phyloP scores from a whole-genome alignment of 805 yeast genomes.

The Pichia heedii region DNA sequence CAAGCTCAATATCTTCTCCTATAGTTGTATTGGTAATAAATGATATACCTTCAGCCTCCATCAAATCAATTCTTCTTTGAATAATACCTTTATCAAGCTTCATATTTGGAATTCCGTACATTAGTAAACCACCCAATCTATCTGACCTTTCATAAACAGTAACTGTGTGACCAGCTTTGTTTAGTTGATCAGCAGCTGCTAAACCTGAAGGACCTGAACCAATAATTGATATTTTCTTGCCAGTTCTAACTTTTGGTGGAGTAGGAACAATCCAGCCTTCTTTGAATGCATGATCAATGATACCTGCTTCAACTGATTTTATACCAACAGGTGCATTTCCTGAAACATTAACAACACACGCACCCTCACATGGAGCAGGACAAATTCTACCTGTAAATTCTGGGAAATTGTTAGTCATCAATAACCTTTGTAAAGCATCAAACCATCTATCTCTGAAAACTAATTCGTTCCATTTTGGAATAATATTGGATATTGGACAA shows the following conservation, averaged over 20 bases:
- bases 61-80: conserved; percentile 83
- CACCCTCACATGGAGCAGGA: conserved; percentile 99
- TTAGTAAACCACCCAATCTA: conserved; percentile 92
- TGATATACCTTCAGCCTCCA: conserved; percentile 82
- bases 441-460: conserved; percentile 93
- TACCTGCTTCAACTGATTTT: conserved; percentile 91
- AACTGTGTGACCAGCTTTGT: conserved; percentile 89
- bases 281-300: conserved; percentile 91
- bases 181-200: conserved; percentile 94
- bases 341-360: conserved; percentile 76
- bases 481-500: conserved; percentile 93
- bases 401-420: conserved; percentile 97
- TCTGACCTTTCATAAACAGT: conserved; percentile 91
- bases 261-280: conserved; percentile 92
- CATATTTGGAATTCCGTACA: conserved; percentile 99
- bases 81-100: conserved; percentile 89
- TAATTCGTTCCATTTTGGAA: conserved; percentile 96
- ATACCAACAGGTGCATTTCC: conserved; percentile 95
- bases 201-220: conserved; percentile 98
- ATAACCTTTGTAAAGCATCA: conserved; percentile 81
- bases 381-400: conserved; percentile 97
- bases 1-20: conserved; percentile 74
- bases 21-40: conserved; percentile 71
- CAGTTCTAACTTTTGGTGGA: conserved; percentile 75
- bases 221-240: conserved; percentile 73